Percentiles rank a stretch among this genome's conserved stretches.
Conservation (phyloP, 2,329 filamentous ascomycete genomes). For the Herpotrichia juniperi region DNA sequence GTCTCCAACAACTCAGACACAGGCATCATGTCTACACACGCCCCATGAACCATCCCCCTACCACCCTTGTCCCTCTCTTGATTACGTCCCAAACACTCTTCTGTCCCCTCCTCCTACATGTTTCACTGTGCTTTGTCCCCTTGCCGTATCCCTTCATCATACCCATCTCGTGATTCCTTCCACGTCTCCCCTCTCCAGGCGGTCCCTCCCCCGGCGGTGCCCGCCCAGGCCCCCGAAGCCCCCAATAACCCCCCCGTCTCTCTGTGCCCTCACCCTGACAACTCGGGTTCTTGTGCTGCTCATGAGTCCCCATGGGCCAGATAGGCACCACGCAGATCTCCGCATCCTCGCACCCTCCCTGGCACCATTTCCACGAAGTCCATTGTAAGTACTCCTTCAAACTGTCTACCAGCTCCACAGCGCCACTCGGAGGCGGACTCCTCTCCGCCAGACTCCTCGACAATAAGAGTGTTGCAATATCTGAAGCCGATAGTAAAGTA, state of each 20-base stretch:
- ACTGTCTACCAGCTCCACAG: constrained; percentile 39
- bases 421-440: constrained; percentile 22
- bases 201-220: background rate
- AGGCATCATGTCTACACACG: too few relatives aligned
- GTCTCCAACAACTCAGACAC: too few relatives aligned
- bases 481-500: constrained; percentile 33
- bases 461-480: constrained; percentile 14
- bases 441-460: constrained; percentile 11
- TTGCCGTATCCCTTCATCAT: background rate
- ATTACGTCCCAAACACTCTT: background rate
- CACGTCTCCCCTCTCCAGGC: background rate
- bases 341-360: constrained; percentile 57
- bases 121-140: background rate
- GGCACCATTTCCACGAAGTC: constrained; percentile 65
- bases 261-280: constrained; percentile 39
- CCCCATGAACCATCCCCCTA: background rate
- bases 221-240: too few relatives aligned
- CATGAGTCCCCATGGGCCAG: constrained; percentile 63
- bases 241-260: background rate
- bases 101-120: background rate
- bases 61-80: background rate
- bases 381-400: constrained; percentile 62
- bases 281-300: constrained; percentile 60
- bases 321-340: constrained; percentile 68
- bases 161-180: background rate